A percentile compares a stretch with the other conserved stretches of the same genome.
Evolutionary conservation across 2,329 filamentous ascomycete species (phyloP).

Genomic region (Coniella lustricola): DNA sequence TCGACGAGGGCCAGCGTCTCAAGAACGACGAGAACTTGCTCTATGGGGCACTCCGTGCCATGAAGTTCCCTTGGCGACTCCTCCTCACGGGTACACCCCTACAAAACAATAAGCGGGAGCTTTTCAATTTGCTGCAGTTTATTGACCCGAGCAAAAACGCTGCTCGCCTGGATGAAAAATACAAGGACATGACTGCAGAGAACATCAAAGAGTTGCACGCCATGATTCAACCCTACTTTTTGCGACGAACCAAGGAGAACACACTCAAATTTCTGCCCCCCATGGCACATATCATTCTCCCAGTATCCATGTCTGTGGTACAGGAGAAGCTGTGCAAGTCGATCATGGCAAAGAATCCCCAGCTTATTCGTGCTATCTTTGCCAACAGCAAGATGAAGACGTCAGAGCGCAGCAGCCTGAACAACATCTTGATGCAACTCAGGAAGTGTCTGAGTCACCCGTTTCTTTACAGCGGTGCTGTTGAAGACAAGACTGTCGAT

Average conservation of each 20-base stretch:
- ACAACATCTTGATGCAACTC: conserved; percentile 92
- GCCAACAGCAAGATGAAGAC: conserved; percentile 58
- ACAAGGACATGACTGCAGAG: conserved; percentile 70
- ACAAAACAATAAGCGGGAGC: conserved; percentile 89
- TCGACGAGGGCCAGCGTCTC: conserved; percentile 90
- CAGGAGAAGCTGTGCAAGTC: conserved; percentile 94
- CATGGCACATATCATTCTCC: conserved; percentile 90
- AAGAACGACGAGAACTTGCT: conserved; percentile 87
- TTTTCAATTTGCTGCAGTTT: conserved; percentile 97
- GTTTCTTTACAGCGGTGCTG: conserved; percentile 84
- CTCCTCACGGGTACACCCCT: conserved; percentile 87
- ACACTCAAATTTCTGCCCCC: conserved; percentile 78
- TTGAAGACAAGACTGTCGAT: conserved; percentile 72
- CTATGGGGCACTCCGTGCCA: conserved; percentile 64
- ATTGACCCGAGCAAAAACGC: conserved; percentile 68
- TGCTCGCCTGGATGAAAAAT: conserved; percentile 65
- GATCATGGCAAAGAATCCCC: conserved; percentile 83
- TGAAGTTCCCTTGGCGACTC: conserved; percentile 76
- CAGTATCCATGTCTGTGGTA: conserved; percentile 87
- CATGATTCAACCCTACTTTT: conserved; percentile 67
- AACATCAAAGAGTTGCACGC: conserved; percentile 76
- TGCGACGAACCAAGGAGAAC: conserved; percentile 76
- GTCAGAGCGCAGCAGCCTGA: conserved; percentile 71
- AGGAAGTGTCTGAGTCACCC: conserved; percentile 93
- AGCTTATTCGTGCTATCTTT: conserved; percentile 83